Evolutionary conservation across 2,329 filamentous ascomycete species (phyloP).

Genomic region (Juglanconis sp.): DNA sequence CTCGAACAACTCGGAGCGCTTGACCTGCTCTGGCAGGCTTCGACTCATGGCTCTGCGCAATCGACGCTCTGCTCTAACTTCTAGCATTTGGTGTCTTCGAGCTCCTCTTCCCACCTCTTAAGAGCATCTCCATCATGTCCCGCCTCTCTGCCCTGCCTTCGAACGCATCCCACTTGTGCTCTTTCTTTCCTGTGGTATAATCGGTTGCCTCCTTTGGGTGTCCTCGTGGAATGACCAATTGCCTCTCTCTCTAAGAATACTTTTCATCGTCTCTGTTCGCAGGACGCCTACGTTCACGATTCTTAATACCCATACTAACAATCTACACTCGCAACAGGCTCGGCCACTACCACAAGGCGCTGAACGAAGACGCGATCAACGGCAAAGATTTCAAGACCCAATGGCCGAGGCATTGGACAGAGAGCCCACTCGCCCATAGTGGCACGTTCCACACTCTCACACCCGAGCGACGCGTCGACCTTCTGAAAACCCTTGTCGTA

Average conservation of each 20-base stretch:
- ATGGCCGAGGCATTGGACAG: conserved; percentile 83
- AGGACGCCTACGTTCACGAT: not conserved
- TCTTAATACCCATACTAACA: conserved; percentile 21
- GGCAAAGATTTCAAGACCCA: conserved; percentile 68
- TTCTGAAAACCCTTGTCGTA: conserved; percentile 77
- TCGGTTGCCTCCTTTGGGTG: no score
- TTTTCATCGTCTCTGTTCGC: not conserved
- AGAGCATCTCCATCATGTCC: no score
- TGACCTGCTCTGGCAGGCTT: no score
- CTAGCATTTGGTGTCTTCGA: no score
- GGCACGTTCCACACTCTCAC: conserved; percentile 80
- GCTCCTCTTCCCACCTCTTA: no score
- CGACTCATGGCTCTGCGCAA: no score
- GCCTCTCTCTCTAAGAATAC: not conserved
- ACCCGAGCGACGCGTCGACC: conserved; percentile 75
- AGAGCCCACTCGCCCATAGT: conserved; percentile 78
- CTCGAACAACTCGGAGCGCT: no score
- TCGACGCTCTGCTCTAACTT: no score
- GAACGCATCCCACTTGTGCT: no score
- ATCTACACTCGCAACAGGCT: conserved; percentile 51
- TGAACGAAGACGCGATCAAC: conserved; percentile 81
- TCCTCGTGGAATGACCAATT: no score
- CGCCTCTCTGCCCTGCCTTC: no score
- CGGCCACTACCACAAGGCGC: conserved; percentile 85
- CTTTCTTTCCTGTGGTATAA: no score